A percentile compares a stretch with the other conserved stretches of the same genome.
Evolutionary conservation across 31 red algal genomes (phyloP).

Genomic region (Odonthalia washingtoniensis): DNA sequence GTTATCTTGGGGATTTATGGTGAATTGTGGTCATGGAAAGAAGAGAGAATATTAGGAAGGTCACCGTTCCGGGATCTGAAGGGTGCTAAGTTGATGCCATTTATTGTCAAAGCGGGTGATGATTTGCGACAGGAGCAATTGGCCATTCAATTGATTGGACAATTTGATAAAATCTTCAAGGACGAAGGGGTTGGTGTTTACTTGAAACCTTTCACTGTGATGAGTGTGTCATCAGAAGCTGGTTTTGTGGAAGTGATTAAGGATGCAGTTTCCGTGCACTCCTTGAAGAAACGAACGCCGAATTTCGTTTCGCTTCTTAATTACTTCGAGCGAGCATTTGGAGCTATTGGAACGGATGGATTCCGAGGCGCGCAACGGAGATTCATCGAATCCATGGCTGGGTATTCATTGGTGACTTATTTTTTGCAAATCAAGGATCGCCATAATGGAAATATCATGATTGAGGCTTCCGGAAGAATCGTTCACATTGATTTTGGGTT

Average conservation of each 20-base stretch:
- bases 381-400: constrained; percentile 98
- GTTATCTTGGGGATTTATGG: constrained; percentile 87
- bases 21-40: constrained; percentile 92
- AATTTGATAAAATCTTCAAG: constrained; percentile 92
- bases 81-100: constrained; percentile 81
- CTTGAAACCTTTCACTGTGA: constrained; percentile 90
- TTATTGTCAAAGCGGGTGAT: constrained; percentile 99
- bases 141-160: constrained; percentile 93
- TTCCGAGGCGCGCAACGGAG: constrained; percentile 85
- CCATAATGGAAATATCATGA: constrained; percentile 99
- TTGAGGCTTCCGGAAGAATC: constrained; percentile 89
- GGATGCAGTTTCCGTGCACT: constrained; percentile 95
- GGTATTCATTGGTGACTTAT: constrained; percentile 95
- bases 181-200: constrained; percentile 84
- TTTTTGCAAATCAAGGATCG: constrained; percentile 99
- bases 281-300: constrained; percentile 94
- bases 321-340: constrained; percentile 95
- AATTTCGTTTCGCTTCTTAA: constrained; percentile 90
- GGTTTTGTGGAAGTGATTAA: constrained; percentile 97
- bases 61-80: constrained; percentile 88
- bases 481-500: constrained; percentile 99
- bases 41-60: constrained; percentile 74
- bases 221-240: constrained; percentile 94
- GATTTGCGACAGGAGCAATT: constrained; percentile 99
- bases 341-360: constrained; percentile 56